Conservation (phyloP, 352 stramenopile species). For the Thraustochytrium striatum region DNA sequence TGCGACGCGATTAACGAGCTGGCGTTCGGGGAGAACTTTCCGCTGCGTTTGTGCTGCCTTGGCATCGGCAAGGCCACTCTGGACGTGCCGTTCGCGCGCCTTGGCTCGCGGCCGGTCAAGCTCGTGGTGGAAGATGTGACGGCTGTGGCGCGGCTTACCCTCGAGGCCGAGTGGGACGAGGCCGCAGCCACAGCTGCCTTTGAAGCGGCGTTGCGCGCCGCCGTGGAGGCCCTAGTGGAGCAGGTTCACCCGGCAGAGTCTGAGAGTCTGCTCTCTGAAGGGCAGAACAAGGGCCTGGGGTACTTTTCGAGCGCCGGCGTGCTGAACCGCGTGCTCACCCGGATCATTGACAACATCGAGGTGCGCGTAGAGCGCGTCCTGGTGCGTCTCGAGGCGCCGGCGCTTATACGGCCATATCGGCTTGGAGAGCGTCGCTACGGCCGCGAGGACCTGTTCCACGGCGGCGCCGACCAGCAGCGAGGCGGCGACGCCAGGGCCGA, state of each 20-base stretch:
- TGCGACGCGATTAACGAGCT: conserved; percentile 18
- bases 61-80: conserved; percentile 5
- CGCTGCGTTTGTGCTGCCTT: neutral
- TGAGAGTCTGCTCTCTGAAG: neutral
- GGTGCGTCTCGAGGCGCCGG: conserved; percentile 9
- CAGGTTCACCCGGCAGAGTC: neutral
- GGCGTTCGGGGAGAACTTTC: conserved; percentile 9
- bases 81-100: conserved; percentile 30
- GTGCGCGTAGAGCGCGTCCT: conserved; percentile 10
- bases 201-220: neutral
- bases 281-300: neutral
- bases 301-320: conserved; percentile 43
- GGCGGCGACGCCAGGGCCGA: too few relatives aligned
- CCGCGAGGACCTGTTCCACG: conserved; percentile 9
- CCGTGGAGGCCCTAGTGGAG: neutral
- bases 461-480: conserved; percentile 12
- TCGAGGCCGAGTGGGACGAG: conserved; percentile 27
- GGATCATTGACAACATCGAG: conserved; percentile 40
- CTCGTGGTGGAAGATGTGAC: neutral
- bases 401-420: too few relatives aligned
- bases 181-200: neutral
- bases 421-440: too few relatives aligned
- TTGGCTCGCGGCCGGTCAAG: conserved; percentile 6
- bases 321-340: conserved; percentile 27
- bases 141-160: neutral